Evolutionary conservation across 441 rosid species (phyloP).

Genomic region (Pelargonium australe): DNA sequence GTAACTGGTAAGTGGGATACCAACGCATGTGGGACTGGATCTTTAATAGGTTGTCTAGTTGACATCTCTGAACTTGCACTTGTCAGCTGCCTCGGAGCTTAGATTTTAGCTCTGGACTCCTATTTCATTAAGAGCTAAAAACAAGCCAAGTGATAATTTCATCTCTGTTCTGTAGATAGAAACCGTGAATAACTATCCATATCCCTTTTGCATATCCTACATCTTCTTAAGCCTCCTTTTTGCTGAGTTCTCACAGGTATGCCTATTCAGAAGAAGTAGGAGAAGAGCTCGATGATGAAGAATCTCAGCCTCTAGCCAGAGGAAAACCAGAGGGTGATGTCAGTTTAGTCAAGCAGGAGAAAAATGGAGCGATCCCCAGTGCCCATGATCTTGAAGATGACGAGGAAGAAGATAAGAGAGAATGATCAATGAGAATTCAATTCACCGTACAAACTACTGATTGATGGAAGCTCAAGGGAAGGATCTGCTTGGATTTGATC

Average conservation of each 20-base stretch:
- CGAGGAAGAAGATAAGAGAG: conserved; percentile 73
- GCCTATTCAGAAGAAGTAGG: conserved; percentile 75
- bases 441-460: neutral
- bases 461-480: neutral
- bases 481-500: too few species aligned
- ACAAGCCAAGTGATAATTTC: neutral
- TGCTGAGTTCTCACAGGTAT: conserved; percentile 39
- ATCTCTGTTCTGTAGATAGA: neutral
- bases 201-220: too few species aligned
- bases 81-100: neutral
- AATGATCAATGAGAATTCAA: conserved; percentile 26
- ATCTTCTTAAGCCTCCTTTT: neutral
- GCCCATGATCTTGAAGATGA: conserved; percentile 44
- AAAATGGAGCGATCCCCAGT: conserved; percentile 19
- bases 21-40: too few species aligned
- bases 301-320: conserved; percentile 56
- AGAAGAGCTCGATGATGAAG: conserved; percentile 62
- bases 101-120: neutral
- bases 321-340: conserved; percentile 62
- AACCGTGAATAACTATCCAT: neutral
- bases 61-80: neutral
- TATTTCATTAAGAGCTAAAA: neutral
- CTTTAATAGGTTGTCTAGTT: neutral
- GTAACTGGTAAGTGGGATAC: too few species aligned
- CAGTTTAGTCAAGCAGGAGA: conserved; percentile 53